phyloP scores from a whole-genome alignment of 2,329 filamentous ascomycete species.

The Fusarium musae region DNA sequence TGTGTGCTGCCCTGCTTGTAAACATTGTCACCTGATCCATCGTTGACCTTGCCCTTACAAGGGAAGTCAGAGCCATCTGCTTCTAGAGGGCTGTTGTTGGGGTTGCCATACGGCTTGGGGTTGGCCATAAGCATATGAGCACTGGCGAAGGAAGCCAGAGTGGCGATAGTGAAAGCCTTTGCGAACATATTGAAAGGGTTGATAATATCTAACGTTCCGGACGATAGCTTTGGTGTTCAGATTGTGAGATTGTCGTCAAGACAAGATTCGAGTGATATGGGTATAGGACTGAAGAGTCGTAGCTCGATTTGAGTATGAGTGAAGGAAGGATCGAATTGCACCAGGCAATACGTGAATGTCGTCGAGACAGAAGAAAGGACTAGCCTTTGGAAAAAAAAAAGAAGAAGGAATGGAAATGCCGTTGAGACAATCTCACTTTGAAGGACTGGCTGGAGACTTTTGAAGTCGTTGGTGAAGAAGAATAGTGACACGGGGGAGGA shows the following conservation, averaged over 20 bases:
- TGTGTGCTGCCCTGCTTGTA: conserved; percentile 61
- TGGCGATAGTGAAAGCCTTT: conserved; percentile 62
- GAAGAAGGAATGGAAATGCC: conserved; percentile 45
- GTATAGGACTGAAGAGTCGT: conserved; percentile 37
- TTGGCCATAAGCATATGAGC: conserved; percentile 81
- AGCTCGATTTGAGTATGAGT: conserved; percentile 31
- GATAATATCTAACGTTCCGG: conserved; percentile 46
- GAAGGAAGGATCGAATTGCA: conserved; percentile 43
- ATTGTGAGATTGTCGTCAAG: conserved; percentile 43
- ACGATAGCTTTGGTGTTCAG: conserved; percentile 43
- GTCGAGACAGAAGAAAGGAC: conserved; percentile 41
- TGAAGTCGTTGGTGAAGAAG: conserved; percentile 40
- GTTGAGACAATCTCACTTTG: conserved; percentile 45
- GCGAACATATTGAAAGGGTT: conserved; percentile 60
- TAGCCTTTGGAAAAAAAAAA: conserved; percentile 41
- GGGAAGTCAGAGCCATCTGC: conserved; percentile 76
- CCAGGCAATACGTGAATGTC: conserved; percentile 42
- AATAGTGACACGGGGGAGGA: conserved; percentile 19
- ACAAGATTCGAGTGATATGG: conserved; percentile 42
- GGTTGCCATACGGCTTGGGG: conserved; percentile 70
- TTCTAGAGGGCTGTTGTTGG: conserved; percentile 72
- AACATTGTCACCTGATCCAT: conserved; percentile 63
- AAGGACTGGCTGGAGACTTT: conserved; percentile 45
- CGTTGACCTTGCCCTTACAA: conserved; percentile 72
- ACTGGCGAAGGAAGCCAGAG: conserved; percentile 68